Base-by-base conservation (phyloP, 202 grass and related monocot species). In the Zizania palustris region DNA sequence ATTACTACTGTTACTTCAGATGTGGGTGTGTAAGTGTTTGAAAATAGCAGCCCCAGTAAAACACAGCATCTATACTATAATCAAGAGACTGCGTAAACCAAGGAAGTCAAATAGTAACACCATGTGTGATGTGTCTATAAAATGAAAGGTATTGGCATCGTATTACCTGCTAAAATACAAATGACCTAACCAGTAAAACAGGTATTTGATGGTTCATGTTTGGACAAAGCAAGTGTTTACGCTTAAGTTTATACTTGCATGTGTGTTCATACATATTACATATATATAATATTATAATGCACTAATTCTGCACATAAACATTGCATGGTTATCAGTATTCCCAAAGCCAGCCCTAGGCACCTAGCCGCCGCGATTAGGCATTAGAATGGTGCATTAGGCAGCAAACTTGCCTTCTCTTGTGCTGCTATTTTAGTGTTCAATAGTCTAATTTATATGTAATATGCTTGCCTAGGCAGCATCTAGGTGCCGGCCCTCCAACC, bases 181-280 rank as follows among this genome's bases (percentile, higher is more conserved):
- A 55, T 55, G 18, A 55, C 19, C 49, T 55, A 55, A 55, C 18
- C n/a, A 9, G 20, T 6, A 55, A 2, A 20, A 55, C n/a, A 55
- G 7, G n/a, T n/a, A 55, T 55, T 55, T 55, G 51, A 55, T 55
- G 51, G n/a, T 55, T 55, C 51, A 55, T 55, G 51, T 55, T 55
- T 55, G 3, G 7, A 55, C 51, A 55, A n/a, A 18, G 15, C 50
- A 54, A 55, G n/a, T 20, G 6, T 55, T 19, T 55, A n/a, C 0
- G 51, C n/a, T n/a, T 20, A 55, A 20, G 51, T 20, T 20, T 20
- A 55, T 9, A 55, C 3, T 55, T 9, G n/a, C 16, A 55, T 19
- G 51, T 55, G 19, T 55, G n/a, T 20, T 55, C 3, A 4, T 55
- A 55, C 16, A 18, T 54, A 20, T n/a, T n/a, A n/a, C n/a, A n/a